Evolutionary conservation across 2,329 filamentous ascomycete genomes (phyloP).

Genomic region (Verticillium albo-atrum): DNA sequence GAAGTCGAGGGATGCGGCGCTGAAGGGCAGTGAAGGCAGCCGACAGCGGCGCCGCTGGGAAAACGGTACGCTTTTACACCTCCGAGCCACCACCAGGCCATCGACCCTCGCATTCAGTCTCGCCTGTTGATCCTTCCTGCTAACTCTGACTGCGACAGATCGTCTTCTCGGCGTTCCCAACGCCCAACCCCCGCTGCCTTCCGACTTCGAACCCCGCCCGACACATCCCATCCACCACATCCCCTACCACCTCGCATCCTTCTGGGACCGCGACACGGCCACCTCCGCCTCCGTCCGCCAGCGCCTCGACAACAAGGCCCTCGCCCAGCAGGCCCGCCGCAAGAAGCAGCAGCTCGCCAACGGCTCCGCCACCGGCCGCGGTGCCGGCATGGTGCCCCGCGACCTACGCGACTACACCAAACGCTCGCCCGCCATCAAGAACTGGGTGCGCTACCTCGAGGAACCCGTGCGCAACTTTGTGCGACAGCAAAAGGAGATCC

Average conservation of each 20-base stretch:
- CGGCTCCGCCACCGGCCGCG: conserved; percentile 37
- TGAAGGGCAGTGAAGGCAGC: conserved; percentile 89
- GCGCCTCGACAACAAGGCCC: conserved; percentile 42
- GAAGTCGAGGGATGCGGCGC: conserved; percentile 64
- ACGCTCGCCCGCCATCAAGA: conserved; percentile 71
- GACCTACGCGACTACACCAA: conserved; percentile 80
- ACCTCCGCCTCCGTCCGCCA: conserved; percentile 37
- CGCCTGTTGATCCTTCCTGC: background rate
- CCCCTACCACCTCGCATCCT: conserved; percentile 83
- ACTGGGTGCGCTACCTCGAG: conserved; percentile 79
- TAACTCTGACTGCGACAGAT: conserved; percentile 46
- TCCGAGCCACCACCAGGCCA: background rate
- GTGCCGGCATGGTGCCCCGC: conserved; percentile 62
- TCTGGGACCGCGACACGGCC: conserved; percentile 62
- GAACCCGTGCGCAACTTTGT: conserved; percentile 78
- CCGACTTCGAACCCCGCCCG: conserved; percentile 78
- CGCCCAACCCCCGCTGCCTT: conserved; percentile 73
- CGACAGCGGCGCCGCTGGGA: conserved; percentile 88
- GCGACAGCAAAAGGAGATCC: conserved; percentile 36
- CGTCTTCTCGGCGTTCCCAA: conserved; percentile 83
- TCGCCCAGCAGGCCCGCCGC: conserved; percentile 33
- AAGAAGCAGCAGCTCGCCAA: conserved; percentile 40
- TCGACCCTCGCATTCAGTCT: background rate
- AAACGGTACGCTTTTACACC: conserved; percentile 59
- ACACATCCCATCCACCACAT: conserved; percentile 74